Evolutionary conservation across 345 rosid species (phyloP), one percentile per base, ranked within the genome.

Genomic region (Hibiscus mutabilis): DNA sequence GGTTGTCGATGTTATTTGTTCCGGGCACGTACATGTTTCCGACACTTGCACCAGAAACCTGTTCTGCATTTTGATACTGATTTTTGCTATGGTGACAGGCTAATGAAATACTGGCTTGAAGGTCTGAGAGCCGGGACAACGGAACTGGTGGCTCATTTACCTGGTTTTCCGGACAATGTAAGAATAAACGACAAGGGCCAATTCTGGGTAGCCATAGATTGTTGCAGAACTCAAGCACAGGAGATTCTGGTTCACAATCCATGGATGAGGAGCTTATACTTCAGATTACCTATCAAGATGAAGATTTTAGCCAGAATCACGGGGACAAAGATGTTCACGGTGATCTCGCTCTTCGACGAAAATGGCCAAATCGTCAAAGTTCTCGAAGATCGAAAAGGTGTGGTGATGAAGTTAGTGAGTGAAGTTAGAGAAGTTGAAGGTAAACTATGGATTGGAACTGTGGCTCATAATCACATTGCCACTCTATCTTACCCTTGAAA

Each of bases 281-380:
- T 95, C 69, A 78, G 97, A 67, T 77, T 92, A 46, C 99, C 98
- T 0, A 74, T 89, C 27, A 77, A 77, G 24, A 85, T 95, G 92
- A 85, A 83, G 75, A 59, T 83, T 42, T 73, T 92, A 58, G 97
- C 94, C 0, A 86, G 90, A 77, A 27, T 85, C 3, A 80, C 92
- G 96, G 99, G 99, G 69, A 95, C 92, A 98, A 91, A 58, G 69
- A 95, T 95, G 99, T 95, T 80, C 82, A 92, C 97, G 0, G 91
- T 89, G 1, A 80, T 95, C 35, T 88, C 97, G 0, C 81, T 84
- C 7, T 79, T 92, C 60, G 51, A 71, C 7, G 93, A 90, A 58
- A 74, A 85, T 0, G 97, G 99, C 22, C 77, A 86, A 62, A 82
- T 95, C 18, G 24, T 89, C 69, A 86, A 95, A 75, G 98, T 95